Percentiles rank a stretch among this genome's conserved stretches.
Evolutionary conservation across 2,329 filamentous ascomycete species (phyloP).

Genomic region (Chaetomiaceae sp.): DNA sequence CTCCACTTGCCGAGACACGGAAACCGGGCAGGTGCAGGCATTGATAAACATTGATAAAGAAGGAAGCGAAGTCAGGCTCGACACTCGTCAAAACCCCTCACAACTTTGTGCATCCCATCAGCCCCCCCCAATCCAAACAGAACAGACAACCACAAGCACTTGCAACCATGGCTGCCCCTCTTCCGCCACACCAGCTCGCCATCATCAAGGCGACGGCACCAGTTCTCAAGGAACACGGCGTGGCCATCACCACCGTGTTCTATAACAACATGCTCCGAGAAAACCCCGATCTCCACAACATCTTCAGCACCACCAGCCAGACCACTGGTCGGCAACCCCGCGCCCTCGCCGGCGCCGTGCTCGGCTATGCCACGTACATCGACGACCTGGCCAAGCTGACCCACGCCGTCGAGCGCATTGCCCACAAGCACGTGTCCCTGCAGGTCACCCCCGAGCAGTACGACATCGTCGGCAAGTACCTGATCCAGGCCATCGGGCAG

Average conservation of each 20-base stretch:
- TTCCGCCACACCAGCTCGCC: slow-evolving; percentile 60
- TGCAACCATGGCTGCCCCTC: slow-evolving; percentile 30
- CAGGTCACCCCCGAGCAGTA: slow-evolving; percentile 66
- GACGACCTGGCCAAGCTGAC: slow-evolving; percentile 54
- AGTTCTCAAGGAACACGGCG: slow-evolving; percentile 63
- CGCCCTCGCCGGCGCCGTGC: slow-evolving; percentile 60
- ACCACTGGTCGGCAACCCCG: slow-evolving; percentile 56
- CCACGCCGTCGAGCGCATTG: slow-evolving; percentile 52
- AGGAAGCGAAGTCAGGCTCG: background rate
- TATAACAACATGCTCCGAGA: slow-evolving; percentile 64
- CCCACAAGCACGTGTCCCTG: slow-evolving; percentile 69
- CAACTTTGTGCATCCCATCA: too few relatives aligned
- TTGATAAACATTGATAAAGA: too few relatives aligned
- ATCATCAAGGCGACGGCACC: slow-evolving; percentile 76
- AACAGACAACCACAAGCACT: background rate
- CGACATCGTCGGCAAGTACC: slow-evolving; percentile 63
- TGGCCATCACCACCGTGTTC: slow-evolving; percentile 64
- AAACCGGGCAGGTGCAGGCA: background rate
- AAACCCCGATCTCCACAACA: slow-evolving; percentile 61
- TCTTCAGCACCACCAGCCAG: slow-evolving; percentile 67
- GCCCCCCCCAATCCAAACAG: background rate
- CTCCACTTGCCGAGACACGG: background rate
- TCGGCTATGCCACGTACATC: slow-evolving; percentile 68
- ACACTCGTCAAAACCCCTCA: slow-evolving; percentile 4
- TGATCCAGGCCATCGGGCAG: slow-evolving; percentile 62